A percentile compares a stretch with the other conserved stretches of the same genome.
Evolutionary conservation across 192 early-diverging fungal genomes (phyloP).

Genomic region (Umbelopsis ramanniana): DNA sequence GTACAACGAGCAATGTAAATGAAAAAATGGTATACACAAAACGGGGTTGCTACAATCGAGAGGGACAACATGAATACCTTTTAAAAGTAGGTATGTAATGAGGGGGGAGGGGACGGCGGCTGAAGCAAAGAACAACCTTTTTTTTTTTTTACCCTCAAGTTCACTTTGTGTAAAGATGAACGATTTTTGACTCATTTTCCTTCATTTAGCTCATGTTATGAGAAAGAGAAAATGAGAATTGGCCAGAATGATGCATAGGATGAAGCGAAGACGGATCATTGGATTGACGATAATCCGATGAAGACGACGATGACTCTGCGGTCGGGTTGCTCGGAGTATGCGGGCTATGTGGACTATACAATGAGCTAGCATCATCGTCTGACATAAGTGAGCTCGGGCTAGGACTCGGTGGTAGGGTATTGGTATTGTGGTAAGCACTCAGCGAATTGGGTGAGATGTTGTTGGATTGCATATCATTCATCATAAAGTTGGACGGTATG

Average conservation of each 20-base stretch:
- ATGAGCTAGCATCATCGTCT: slow-evolving; percentile 38
- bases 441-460: slow-evolving; percentile 10
- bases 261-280: slow-evolving; percentile 2
- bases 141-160: no score
- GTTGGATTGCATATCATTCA: slow-evolving; percentile 20
- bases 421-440: slow-evolving; percentile 20
- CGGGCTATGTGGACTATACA: slow-evolving; percentile 35
- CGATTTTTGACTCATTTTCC: neutral
- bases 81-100: neutral
- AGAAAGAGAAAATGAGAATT: slow-evolving; percentile 16
- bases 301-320: slow-evolving; percentile 5
- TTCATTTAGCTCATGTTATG: slow-evolving; percentile 7
- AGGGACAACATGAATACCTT: neutral
- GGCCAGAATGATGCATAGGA: slow-evolving; percentile 16
- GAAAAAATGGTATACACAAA: slow-evolving; percentile 2
- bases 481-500: slow-evolving; percentile 8
- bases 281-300: slow-evolving; percentile 14
- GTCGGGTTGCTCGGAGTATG: slow-evolving; percentile 30
- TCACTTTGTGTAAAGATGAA: no score
- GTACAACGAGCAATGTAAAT: no score
- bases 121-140: no score
- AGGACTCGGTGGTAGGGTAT: slow-evolving; percentile 36
- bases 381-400: slow-evolving; percentile 39
- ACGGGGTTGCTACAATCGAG: neutral
- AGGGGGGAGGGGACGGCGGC: neutral